phyloP scores from a whole-genome alignment of 768 basidiomycete species.

The Gloeopeniophorella convolvens region DNA sequence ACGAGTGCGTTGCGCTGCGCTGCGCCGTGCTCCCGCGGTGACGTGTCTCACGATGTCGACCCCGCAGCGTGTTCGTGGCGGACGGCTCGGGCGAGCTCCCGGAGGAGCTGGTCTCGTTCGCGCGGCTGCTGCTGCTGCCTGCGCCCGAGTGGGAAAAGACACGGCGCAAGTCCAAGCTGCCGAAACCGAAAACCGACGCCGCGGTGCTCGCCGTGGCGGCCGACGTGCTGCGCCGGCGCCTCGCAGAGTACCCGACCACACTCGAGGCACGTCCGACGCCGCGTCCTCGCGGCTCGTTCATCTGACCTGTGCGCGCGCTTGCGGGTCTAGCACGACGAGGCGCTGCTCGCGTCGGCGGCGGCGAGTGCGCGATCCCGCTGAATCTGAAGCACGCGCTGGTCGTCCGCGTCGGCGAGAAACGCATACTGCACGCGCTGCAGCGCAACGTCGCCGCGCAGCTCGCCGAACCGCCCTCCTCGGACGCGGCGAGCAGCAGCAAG shows the following conservation, averaged over 20 bases:
- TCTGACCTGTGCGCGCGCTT: not conserved
- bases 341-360: constrained; percentile 29
- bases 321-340: constrained; percentile 45
- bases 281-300: not conserved
- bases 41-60: constrained; percentile 5
- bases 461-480: not conserved
- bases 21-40: not conserved
- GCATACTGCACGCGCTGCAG: constrained; percentile 39
- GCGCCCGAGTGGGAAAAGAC: constrained; percentile 54
- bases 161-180: constrained; percentile 58
- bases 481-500: not conserved
- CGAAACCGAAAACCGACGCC: constrained; percentile 58
- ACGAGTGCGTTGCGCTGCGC: constrained; percentile 65
- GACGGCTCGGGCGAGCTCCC: constrained; percentile 48
- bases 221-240: constrained; percentile 43
- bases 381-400: constrained; percentile 58
- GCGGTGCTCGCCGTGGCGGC: constrained; percentile 41
- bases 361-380: constrained; percentile 25
- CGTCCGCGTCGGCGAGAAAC: constrained; percentile 78
- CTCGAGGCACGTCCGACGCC: constrained; percentile 44
- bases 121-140: constrained; percentile 53
- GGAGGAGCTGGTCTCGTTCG: constrained; percentile 53
- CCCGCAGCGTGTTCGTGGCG: constrained; percentile 47
- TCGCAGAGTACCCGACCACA: constrained; percentile 50
- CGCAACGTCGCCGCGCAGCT: not conserved